Evolutionary conservation across 148 eudicot species (phyloP), one percentile per base, ranked within the genome.

Genomic region (Rhododendron mucronatum): DNA sequence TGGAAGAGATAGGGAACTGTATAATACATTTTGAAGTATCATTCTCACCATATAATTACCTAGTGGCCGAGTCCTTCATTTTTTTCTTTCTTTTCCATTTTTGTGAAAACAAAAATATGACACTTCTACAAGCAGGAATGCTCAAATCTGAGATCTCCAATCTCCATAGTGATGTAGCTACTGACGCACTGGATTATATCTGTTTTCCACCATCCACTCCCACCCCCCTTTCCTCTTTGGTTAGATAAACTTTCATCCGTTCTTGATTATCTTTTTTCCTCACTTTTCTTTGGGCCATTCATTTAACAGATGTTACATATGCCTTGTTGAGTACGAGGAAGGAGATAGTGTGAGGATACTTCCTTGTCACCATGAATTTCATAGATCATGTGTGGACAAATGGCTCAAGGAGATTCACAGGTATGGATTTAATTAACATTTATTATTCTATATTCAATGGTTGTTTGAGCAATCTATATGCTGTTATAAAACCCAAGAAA

Each of bases 351-450:
- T 95, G 89, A 91, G 99, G 65, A 86, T 90, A 86, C 88, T 97
- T 59, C 99, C 99, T 50, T 97, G 99, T 90, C 95, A 93, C 87
- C 99, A 97, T 84, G 98, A 97, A 82, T 97, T 95, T 90, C 99
- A 97, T 77, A 90, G 91, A 88, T 85, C 90, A 77, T 97, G 98
- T 51, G 80, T 97, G 45, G 99, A 97, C 89, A 97, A 97, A 92
- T 97, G 99, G 99, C 95, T 97, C 39, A 97, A 97, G 91, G 99
- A 97, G 90, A 93, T 97, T 86, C 99, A 97, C 90, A 95, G 98
- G 98, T 95, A 84, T 16, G 61, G 7, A 55, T 16, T 53, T 53
- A 53, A 53, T 53, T 53, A 13, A 53, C 57, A 53, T 53, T 16
- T 55, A 55, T 55, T 55, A 14, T 55, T 55, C 21, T 55, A 18